Evolutionary conservation across 106 monocot species (phyloP), one percentile per base, ranked within the genome.

Genomic region (Dendrobium huoshanense): DNA sequence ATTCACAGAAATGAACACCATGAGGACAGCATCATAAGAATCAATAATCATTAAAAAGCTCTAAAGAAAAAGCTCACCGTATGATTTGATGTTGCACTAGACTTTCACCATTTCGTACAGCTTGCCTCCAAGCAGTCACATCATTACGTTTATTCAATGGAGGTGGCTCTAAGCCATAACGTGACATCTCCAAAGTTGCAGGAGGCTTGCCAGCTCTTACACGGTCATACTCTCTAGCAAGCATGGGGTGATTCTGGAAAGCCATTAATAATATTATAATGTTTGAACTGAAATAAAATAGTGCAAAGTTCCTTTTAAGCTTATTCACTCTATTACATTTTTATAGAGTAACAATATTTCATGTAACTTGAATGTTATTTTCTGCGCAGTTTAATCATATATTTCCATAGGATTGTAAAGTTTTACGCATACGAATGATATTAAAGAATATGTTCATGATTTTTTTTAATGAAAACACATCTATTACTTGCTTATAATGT

Each of bases 151-250:
- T 99, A 80, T 85, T 93, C 20, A 64, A 20, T 17, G 88, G 90
- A 37, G 92, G 95, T 13, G 88, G 91, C 70, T 99, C 98, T 44
- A 92, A 79, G 42, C 89, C 89, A 83, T 99, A 99, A 2, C 95
- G 87, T 1, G 94, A 95, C 89, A 91, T 93, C 77, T 99, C 98
- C 67, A 95, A 75, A 49, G 91, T 82, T 75, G 82, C 88, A 61
- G 95, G 98, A 81, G 98, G 98, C 77, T 85, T 99, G 22, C 94
- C 92, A 61, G 97, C 94, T 81, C 92, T 91, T 11, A 99, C 92
- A 73, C 98, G 90, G 56, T 99, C 92, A 79, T 95, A 99, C 74
- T 99, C 98, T 83, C 89, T 92, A 49, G 91, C 91, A 82, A 99
- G 91, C 88, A 99, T 93, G 84, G 98, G 98, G 61, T 99, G 92